Evolutionary conservation across 306 rosid species (phyloP), one percentile per base, ranked within the genome.

Genomic region (Prunus fruticosa): DNA sequence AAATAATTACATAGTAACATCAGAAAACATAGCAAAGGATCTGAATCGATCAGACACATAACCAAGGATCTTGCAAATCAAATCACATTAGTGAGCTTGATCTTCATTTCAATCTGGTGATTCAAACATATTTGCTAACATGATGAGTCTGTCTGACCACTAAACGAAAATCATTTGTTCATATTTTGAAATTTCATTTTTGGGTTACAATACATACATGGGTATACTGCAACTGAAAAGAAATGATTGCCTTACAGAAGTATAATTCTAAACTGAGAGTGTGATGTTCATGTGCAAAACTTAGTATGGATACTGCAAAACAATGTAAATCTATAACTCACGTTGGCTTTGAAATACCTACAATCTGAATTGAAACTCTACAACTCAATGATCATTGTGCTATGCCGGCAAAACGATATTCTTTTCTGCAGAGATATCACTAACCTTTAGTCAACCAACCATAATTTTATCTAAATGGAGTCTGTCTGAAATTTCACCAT

Each of bases 401-500:
- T 52, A 56, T 8, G 15, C 10, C 1, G 6, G 66, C 32, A 10
- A 49, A 69, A 27, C 22, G 34, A 19, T 20, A 32, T 6, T 53
- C 41, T 54, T 72, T 11, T 23, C 8, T 54, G 67, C 15, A 61
- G 38, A 60, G 22, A 49, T 30, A 18, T 68, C 43, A 53, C 54
- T 23, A 78, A 79, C 58, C 84, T 73, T 73, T 87, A 94, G 81
- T 81, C 83, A 56, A 88, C 82, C 83, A 56, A 88, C 83, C 82
- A 76, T 73, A 73, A 89, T 92, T 74, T 85, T 78, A 84, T 90
- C 93, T 12, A 88, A 69, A 64, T 52, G 38, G 67, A 92, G 93
- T 53, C 69, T 75, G 76, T 61, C 66, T 60, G 92, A 83, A 56
- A 74, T 82, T 85, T 85, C 90, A 47, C 97, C 91, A 69, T 83